phyloP scores from a whole-genome alignment of 139 green algal genomes.

The Chlamydomonas asymmetrica region DNA sequence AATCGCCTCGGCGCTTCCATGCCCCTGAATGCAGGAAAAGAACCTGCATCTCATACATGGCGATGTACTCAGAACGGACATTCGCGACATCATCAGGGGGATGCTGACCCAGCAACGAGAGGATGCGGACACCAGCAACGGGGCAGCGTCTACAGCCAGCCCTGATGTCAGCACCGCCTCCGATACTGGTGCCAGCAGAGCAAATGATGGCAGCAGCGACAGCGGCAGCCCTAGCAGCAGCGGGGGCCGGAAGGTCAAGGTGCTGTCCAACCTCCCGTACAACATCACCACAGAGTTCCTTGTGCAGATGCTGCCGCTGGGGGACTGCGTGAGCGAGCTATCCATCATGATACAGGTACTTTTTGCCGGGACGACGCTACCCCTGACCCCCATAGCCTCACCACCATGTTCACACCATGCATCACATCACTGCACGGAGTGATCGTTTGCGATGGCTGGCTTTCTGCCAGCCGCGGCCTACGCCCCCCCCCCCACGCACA shows the following conservation, averaged over 20 bases:
- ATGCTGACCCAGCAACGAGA: constrained; percentile 33
- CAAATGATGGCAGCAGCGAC: background rate
- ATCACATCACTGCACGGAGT: too few species aligned
- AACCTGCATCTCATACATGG: constrained; percentile 60
- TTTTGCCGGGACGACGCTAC: background rate
- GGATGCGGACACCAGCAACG: constrained; percentile 1
- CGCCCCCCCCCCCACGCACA: too few species aligned
- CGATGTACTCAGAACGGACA: constrained; percentile 69
- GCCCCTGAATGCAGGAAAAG: constrained; percentile 35
- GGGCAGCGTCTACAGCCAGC: background rate
- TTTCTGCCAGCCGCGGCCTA: too few species aligned
- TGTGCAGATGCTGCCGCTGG: constrained; percentile 73
- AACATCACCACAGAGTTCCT: constrained; percentile 97
- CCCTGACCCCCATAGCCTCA: constrained; percentile 26
- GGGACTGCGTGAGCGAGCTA: constrained; percentile 66
- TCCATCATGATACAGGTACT: constrained; percentile 79
- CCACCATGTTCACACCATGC: too few species aligned
- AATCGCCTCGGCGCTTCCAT: too few species aligned
- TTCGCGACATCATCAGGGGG: constrained; percentile 34
- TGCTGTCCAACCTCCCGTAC: constrained; percentile 96
- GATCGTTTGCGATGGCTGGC: too few species aligned
- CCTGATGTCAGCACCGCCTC: background rate
- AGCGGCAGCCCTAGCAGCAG: constrained; percentile 16
- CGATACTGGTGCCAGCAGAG: constrained; percentile 7
- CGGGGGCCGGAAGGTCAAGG: constrained; percentile 52